phyloP scores from a whole-genome alignment of 2,329 filamentous ascomycete species.

The Metarhizium guizhouense region DNA sequence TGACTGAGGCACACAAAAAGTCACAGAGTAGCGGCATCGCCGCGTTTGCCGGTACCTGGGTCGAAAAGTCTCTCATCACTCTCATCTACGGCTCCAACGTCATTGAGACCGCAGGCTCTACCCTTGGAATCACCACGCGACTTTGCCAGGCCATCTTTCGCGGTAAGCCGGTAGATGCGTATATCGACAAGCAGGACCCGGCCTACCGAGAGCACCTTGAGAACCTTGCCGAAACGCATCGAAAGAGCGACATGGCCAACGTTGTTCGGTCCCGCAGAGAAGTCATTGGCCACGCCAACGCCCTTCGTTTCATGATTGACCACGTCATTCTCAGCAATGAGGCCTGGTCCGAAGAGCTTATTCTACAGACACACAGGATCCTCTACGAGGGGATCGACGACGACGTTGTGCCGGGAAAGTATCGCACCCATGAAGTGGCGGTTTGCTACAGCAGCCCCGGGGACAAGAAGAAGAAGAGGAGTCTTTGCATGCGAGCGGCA shows the following conservation, averaged over 20 bases:
- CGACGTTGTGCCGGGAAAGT: constrained; percentile 12
- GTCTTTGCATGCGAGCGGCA: constrained; percentile 13
- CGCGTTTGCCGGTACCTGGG: neutral
- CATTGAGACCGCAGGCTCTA: neutral
- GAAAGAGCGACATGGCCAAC: neutral
- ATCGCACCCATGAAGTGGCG: constrained; percentile 14
- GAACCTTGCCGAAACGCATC: neutral
- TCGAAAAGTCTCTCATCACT: neutral
- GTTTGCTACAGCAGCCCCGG: constrained; percentile 6
- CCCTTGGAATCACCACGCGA: neutral
- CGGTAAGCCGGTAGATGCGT: neutral
- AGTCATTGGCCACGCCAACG: constrained; percentile 9
- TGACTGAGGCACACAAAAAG: neutral
- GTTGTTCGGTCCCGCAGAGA: constrained; percentile 1
- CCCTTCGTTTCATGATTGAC: constrained; percentile 8
- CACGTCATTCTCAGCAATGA: constrained; percentile 5
- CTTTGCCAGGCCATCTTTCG: neutral
- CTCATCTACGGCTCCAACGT: neutral
- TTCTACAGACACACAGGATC: constrained; percentile 16
- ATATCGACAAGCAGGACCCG: neutral
- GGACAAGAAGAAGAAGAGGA: constrained; percentile 4
- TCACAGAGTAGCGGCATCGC: neutral
- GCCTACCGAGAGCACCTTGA: neutral
- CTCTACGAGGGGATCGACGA: constrained; percentile 8
- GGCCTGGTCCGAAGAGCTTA: constrained; percentile 12